phyloP scores from a whole-genome alignment of 2,329 filamentous ascomycete species.

The Xylariaceae sp. region DNA sequence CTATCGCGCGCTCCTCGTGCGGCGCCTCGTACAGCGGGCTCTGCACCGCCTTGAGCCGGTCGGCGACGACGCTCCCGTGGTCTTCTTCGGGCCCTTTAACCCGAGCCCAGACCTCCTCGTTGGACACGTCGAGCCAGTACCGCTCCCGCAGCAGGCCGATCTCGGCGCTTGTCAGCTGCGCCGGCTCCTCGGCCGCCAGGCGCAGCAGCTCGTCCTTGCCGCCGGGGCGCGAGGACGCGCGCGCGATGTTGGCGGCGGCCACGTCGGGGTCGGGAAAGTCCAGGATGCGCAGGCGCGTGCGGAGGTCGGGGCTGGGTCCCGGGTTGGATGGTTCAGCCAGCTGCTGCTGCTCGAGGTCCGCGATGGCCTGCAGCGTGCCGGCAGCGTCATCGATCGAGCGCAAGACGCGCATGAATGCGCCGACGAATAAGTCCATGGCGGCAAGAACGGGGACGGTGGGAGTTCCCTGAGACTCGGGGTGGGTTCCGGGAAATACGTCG shows the following conservation, averaged over 20 bases:
- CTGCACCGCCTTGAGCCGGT: not conserved
- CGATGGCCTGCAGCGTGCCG: not conserved
- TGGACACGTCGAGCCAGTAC: not conserved
- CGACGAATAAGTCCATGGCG: not conserved
- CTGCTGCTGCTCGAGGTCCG: not conserved
- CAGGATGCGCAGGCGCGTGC: not conserved
- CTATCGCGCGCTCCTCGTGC: not conserved
- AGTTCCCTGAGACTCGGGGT: too few relatives aligned
- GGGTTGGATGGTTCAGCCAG: not conserved
- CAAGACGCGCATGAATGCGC: not conserved
- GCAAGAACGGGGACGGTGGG: too few relatives aligned
- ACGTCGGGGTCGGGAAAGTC: not conserved
- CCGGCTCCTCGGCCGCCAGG: not conserved
- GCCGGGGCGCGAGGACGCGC: not conserved
- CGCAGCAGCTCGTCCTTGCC: not conserved
- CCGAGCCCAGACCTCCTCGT: not conserved
- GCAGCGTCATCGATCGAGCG: not conserved
- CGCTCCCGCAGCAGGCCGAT: not conserved
- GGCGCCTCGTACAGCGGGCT: slow-evolving; percentile 1
- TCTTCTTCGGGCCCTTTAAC: not conserved
- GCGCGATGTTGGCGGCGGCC: not conserved
- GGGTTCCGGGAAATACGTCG: too few relatives aligned
- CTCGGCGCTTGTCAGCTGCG: not conserved
- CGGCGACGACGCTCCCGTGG: not conserved
- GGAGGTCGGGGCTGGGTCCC: not conserved